Evolutionary conservation across 2,329 filamentous ascomycete genomes (phyloP).

Genomic region (Pseudogymnoascus sp.): DNA sequence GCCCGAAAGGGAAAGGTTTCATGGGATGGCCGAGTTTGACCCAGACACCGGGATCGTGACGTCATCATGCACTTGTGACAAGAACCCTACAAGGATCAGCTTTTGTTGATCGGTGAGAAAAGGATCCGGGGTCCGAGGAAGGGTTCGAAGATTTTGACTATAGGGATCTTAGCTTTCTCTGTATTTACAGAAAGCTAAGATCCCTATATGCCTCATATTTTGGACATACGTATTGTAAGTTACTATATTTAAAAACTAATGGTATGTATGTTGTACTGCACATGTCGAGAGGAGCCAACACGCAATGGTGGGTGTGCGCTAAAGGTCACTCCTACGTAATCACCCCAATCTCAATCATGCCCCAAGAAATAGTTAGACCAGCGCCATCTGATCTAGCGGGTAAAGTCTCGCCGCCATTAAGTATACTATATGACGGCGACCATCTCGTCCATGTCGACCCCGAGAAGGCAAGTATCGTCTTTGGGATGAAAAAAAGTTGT

Average conservation of each 20-base stretch:
- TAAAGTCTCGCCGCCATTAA: neutral
- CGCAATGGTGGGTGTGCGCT: neutral
- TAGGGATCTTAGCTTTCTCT: neutral
- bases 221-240: neutral
- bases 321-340: constrained; percentile 3
- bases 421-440: constrained; percentile 33
- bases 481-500: neutral
- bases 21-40: neutral
- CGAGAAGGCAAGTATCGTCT: neutral
- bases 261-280: neutral
- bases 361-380: neutral
- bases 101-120: neutral
- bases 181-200: no score
- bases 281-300: neutral
- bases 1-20: neutral
- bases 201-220: neutral
- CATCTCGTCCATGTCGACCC: constrained; percentile 38
- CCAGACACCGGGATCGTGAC: neutral
- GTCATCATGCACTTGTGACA: neutral
- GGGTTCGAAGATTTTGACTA: neutral
- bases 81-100: neutral
- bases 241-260: neutral
- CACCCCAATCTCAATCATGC: neutral
- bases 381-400: constrained; percentile 4
- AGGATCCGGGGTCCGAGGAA: neutral